Conservation (phyloP, 2,329 filamentous ascomycete genomes). For the Cladosporium sp. region DNA sequence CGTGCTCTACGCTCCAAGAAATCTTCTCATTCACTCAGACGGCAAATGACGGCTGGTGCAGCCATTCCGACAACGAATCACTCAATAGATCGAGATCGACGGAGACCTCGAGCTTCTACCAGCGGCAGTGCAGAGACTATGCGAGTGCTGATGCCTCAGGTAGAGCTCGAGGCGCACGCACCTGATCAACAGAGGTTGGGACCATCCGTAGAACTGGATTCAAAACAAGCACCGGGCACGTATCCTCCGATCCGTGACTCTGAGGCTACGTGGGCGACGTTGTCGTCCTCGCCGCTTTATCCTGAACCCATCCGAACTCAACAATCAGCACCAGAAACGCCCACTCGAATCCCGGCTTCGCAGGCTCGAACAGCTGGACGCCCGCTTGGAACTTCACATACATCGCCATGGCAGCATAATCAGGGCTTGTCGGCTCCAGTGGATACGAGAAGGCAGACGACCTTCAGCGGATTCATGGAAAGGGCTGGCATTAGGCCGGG, state of each 20-base stretch:
- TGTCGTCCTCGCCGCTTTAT: constrained; percentile 5
- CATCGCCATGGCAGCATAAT: constrained; percentile 9
- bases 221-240: neutral
- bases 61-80: neutral
- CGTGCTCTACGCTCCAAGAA: constrained; percentile 28
- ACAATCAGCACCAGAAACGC: neutral
- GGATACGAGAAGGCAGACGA: constrained; percentile 25
- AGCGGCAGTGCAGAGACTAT: constrained; percentile 41
- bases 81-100: neutral
- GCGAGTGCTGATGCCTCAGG: constrained; percentile 29
- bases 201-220: neutral
- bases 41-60: constrained; percentile 22
- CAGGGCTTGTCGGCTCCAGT: neutral
- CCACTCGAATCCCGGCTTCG: constrained; percentile 7
- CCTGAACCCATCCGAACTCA: neutral
- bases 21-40: constrained; percentile 30
- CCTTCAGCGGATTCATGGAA: constrained; percentile 42
- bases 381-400: constrained; percentile 19
- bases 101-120: constrained; percentile 11
- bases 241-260: neutral
- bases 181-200: constrained; percentile 16
- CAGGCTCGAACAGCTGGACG: constrained; percentile 2
- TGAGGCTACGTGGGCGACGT: constrained; percentile 1
- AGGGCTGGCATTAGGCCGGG: constrained; percentile 30
- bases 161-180: constrained; percentile 16